phyloP scores from a whole-genome alignment of 164 flowering plant genomes.

The Tetrastigma voinierianum region DNA sequence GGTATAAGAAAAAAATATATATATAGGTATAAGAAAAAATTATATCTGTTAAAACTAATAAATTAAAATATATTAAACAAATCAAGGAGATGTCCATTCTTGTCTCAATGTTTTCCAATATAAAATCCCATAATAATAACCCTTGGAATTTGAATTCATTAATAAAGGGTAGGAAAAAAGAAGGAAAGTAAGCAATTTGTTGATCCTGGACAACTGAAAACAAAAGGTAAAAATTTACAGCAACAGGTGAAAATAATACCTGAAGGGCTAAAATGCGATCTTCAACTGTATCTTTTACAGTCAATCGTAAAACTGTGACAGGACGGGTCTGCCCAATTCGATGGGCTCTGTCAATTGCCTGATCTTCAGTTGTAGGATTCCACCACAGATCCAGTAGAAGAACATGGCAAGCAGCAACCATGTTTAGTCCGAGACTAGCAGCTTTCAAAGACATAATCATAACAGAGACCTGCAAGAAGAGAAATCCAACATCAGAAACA shows the following conservation, averaged over 20 bases:
- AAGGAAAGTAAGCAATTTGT: too few species aligned
- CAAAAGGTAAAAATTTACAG: too few species aligned
- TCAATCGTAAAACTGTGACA: constrained; percentile 76
- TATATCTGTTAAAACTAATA: too few species aligned
- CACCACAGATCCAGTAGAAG: constrained; percentile 91
- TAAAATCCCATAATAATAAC: too few species aligned
- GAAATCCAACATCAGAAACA: constrained; percentile 4
- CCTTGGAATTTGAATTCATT: too few species aligned
- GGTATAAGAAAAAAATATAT: too few species aligned
- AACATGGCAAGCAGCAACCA: constrained; percentile 95
- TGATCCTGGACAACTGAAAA: too few species aligned
- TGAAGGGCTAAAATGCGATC: constrained; percentile 94
- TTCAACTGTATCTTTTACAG: constrained; percentile 93
- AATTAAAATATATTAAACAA: too few species aligned
- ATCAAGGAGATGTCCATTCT: too few species aligned
- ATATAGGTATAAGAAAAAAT: too few species aligned
- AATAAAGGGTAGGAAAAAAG: too few species aligned
- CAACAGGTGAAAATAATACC: constrained; percentile 31
- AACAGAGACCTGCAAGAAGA: constrained; percentile 62
- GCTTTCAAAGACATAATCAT: constrained; percentile 98
- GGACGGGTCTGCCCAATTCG: constrained; percentile 96
- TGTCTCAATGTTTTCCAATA: too few species aligned
- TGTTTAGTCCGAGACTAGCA: constrained; percentile 93
- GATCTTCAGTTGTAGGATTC: constrained; percentile 98
- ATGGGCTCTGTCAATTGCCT: constrained; percentile 94